Base-by-base conservation (phyloP, 177 flowering plant species). In the Vitis hybrid region DNA sequence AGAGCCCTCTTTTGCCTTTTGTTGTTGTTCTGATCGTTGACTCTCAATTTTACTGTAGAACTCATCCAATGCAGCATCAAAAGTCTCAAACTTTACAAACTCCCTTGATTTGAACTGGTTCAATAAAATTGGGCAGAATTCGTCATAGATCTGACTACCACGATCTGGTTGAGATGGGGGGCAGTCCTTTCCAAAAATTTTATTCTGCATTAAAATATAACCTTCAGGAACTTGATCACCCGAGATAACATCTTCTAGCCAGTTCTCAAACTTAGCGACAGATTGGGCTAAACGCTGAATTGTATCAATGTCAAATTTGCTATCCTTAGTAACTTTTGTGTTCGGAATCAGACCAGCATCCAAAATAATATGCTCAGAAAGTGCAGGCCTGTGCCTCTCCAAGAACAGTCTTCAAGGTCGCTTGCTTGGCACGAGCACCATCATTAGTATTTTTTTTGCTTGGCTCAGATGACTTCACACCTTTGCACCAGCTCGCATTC, bases 31-130 rank as follows among this genome's bases (percentile, higher is more conserved):
- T 58, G 83, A 51, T 68, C 93, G 82, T 77, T 95, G 99, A 77
- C 93, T 85, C 84, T 95, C 98, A 77, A 93, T 93, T 78, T 93
- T 95, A 80, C 96, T 95, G 71, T 95, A 95, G 71, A 93, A 95
- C 81, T 95, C 99, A 80, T 95, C 99, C 71, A 93, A 70, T 56
- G 92, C 92, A 13, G 90, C 92, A 82, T 95, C 98, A 83, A 93
- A 91, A 51, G 94, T 93, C 70, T 84, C 90, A 79, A 93, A 88
- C 58, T 76, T 82, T 66, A 82, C 55, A 73, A 76, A 75, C 63
- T 88, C 92, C 74, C 93, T 89, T 51, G 89, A 83, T 73, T 86
- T 95, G 78, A 95, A 89, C 71, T 95, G 99, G 72, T 90, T 95
- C 81, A 95, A 65, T 70, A 93, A 72, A 60, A 95, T 68, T 17